Base-by-base conservation (phyloP, 106 monocot genomes). In the Dactylorhiza incarnata region DNA sequence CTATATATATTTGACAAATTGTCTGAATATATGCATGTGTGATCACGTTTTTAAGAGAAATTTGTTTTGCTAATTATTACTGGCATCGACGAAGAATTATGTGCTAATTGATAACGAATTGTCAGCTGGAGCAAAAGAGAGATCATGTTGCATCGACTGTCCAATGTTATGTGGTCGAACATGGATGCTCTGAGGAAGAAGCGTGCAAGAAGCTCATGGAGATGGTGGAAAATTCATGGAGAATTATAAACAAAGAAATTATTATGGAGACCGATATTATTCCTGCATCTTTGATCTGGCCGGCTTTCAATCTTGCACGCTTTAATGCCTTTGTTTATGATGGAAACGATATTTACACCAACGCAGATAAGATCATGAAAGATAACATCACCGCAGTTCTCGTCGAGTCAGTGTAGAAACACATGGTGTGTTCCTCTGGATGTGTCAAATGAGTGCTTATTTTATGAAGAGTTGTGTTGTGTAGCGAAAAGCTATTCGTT, bases 121-220 rank as follows among this genome's bases (percentile, higher is more conserved):
- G 37, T 26, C 29, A 65, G 65, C 12, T 2, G 3, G 65, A 65
- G 29, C 65, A 29, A 65, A 29, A 65, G 65, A 65, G 65, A 65
- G 12, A 9, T 65, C 29, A 65, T 65, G 65, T 65, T 29, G 65
- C 65, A 10, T 65, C 65, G 29, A 20, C 37, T 10, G 65, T 65
- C 29, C 65, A 65, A 5, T 29, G 65, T 12, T 65, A 65, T 65
- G 26, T 29, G 12, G 29, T 26, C 12, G 65, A 65, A 29, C 65
- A 65, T 65, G 26, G 12, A 65, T 65, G 65, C 29, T 65, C 65
- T 4, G 65, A 65, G 3, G 65, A 65, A 65, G 65, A 65, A 26
- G 65, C 65, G 29, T 65, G 65, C 65, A 37, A 9, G 13, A 25
- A 65, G 65, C 65, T 65, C 9, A 12, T 11, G 9, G 9, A 65